Conservation (phyloP, 192 early-diverging fungal species). For the Gorgonomyces haynaldii region DNA sequence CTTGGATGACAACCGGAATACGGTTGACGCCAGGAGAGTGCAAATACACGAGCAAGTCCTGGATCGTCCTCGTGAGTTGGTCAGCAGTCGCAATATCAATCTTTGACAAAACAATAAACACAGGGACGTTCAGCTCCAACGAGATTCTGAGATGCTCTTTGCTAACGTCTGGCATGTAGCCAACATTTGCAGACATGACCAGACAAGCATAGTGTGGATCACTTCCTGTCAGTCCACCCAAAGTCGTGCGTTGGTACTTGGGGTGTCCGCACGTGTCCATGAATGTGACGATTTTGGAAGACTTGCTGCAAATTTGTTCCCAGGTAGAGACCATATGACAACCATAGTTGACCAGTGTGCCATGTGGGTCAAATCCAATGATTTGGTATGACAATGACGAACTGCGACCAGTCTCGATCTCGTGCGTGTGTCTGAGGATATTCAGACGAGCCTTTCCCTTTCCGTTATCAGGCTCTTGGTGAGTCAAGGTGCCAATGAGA, state of each 20-base stretch:
- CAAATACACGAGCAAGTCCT: conserved; percentile 22
- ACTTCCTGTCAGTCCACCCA: conserved; percentile 49
- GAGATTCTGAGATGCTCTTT: conserved; percentile 71
- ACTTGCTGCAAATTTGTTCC: conserved; percentile 74
- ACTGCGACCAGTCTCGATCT: conserved; percentile 79
- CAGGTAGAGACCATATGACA: conserved; percentile 59
- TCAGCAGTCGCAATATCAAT: conserved; percentile 43
- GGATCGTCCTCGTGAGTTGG: conserved; percentile 32
- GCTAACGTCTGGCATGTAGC: conserved; percentile 52
- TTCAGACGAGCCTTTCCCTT: conserved; percentile 71
- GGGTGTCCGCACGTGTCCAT: conserved; percentile 82
- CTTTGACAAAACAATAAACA: conserved; percentile 79
- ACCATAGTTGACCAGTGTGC: conserved; percentile 67
- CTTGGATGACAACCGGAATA: conserved; percentile 37
- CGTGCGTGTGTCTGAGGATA: conserved; percentile 81
- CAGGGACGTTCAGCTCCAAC: conserved; percentile 60
- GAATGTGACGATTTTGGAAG: conserved; percentile 75
- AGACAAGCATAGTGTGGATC: conserved; percentile 67
- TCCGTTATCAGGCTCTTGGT: conserved; percentile 78
- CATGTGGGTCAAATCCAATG: conserved; percentile 68
- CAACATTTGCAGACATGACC: conserved; percentile 61
- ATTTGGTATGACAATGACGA: conserved; percentile 80
- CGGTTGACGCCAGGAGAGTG: conserved; percentile 30
- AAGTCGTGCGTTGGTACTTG: conserved; percentile 80
- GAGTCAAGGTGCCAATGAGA: conserved; percentile 65